Percentiles rank a stretch among this genome's conserved stretches.
These are phyloP conservation scores for Fusarium pseudonygamai DNA, from an alignment of 2,329 filamentous ascomycete species.

Conservation along the genomic window DNA sequence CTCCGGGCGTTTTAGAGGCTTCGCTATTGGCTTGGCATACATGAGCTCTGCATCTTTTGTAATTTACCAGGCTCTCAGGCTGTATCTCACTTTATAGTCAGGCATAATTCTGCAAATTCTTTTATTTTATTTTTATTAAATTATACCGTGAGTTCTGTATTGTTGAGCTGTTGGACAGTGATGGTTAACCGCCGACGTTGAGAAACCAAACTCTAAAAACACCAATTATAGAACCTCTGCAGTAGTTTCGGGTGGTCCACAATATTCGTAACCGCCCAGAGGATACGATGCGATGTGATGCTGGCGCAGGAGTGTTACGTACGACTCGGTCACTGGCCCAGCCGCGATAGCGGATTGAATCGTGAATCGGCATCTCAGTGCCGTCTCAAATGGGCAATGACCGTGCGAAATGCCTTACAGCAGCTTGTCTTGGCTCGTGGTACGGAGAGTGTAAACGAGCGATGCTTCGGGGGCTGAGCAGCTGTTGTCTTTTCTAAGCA, in stretches of 20 bases:
- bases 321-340: not conserved
- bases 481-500: not conserved
- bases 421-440: not conserved
- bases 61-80: not conserved
- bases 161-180: not conserved
- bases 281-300: not conserved
- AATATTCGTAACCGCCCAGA: constrained; percentile 3
- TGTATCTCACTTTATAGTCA: not conserved
- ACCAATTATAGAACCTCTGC: not conserved
- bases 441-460: not conserved
- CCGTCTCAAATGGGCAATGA: not conserved
- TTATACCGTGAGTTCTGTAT: not conserved
- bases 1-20: not conserved
- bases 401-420: not conserved
- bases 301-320: constrained; percentile 4
- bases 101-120: not conserved
- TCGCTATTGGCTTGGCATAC: not conserved
- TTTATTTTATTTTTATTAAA: not conserved
- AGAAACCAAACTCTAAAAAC: not conserved
- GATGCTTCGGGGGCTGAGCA: not conserved
- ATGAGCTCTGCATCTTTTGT: not conserved
- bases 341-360: not conserved
- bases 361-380: not conserved
- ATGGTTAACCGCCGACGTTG: not conserved
- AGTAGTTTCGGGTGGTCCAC: not conserved